Evolutionary conservation across 2,329 filamentous ascomycete genomes (phyloP).

Genomic region (Colletotrichum chlorophyti): DNA sequence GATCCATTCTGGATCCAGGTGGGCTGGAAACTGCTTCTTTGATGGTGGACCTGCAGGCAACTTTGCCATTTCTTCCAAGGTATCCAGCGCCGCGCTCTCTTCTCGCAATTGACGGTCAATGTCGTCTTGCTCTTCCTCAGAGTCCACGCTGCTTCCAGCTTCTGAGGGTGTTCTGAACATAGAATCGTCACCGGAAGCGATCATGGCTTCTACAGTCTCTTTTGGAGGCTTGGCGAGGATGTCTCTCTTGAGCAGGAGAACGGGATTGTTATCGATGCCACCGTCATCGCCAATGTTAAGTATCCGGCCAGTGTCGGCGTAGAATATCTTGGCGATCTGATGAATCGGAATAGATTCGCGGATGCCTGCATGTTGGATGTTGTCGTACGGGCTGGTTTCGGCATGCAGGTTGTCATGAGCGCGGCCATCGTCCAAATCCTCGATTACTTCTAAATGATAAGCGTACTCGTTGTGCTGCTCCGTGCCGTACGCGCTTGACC

Average conservation of each 20-base stretch:
- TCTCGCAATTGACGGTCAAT: conserved; percentile 53
- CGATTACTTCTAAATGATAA: conserved; percentile 82
- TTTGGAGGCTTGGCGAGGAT: conserved; percentile 66
- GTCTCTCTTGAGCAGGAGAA: conserved; percentile 78
- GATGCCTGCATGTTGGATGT: conserved; percentile 52
- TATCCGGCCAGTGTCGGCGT: conserved; percentile 88
- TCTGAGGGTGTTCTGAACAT: neutral
- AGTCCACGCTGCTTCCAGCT: neutral
- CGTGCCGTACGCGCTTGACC: conserved; percentile 32
- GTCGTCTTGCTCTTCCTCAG: conserved; percentile 46
- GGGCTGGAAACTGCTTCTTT: conserved; percentile 69
- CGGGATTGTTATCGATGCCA: conserved; percentile 74
- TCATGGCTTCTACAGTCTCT: conserved; percentile 43
- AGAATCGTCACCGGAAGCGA: conserved; percentile 1
- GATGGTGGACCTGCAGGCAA: neutral
- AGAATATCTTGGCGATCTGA: conserved; percentile 87
- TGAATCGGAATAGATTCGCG: conserved; percentile 60
- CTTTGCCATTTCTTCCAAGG: conserved; percentile 21
- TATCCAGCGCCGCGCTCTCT: conserved; percentile 38
- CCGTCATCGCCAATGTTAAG: conserved; percentile 72
- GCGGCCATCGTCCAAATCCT: conserved; percentile 73
- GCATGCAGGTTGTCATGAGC: conserved; percentile 51
- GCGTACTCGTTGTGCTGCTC: conserved; percentile 58
- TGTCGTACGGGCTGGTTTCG: conserved; percentile 44
- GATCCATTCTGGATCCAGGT: conserved; percentile 89